Conservation (phyloP, 352 stramenopile genomes). For the Pythium chondricola region DNA sequence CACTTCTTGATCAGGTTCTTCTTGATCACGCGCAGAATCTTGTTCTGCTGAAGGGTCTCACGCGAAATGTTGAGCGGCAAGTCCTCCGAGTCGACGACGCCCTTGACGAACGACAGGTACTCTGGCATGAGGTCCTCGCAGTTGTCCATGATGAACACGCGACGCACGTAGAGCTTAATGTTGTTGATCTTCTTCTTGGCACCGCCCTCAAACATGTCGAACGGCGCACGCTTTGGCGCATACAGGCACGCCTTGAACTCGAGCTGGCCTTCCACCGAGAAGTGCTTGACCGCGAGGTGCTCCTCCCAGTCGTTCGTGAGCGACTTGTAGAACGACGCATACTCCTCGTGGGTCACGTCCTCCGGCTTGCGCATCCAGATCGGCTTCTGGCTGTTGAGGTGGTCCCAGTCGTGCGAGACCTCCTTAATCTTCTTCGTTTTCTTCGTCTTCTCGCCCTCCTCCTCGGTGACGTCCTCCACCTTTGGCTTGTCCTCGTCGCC, state of each 20-base stretch:
- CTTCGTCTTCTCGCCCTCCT: constrained; percentile 97
- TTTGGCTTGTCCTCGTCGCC: constrained; percentile 96
- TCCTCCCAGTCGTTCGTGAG: constrained; percentile 99
- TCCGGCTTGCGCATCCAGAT: constrained; percentile 99
- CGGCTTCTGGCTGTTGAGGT: constrained; percentile 99
- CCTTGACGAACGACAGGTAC: constrained; percentile 99
- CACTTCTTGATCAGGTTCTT: constrained; percentile 99
- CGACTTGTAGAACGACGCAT: constrained; percentile 99
- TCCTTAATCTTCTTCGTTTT: constrained; percentile 97
- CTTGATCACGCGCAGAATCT: constrained; percentile 99
- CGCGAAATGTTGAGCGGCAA: constrained; percentile 99
- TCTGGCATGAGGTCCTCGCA: constrained; percentile 99
- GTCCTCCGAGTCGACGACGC: constrained; percentile 99
- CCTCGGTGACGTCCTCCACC: constrained; percentile 95
- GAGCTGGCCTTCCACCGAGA: constrained; percentile 98
- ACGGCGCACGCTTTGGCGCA: constrained; percentile 97
- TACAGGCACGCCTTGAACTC: constrained; percentile 99
- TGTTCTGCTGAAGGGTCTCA: constrained; percentile 99
- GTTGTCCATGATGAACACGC: constrained; percentile 99
- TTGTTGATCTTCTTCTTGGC: constrained; percentile 99
- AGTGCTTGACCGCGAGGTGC: constrained; percentile 97
- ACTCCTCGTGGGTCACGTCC: constrained; percentile 99
- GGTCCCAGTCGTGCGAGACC: constrained; percentile 98
- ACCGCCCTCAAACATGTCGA: constrained; percentile 99
- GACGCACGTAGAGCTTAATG: constrained; percentile 99